Percentiles rank a stretch among this genome's conserved stretches.
phyloP scores from a whole-genome alignment of 805 yeast species.

The Ogataea nakhonphanomensis region DNA sequence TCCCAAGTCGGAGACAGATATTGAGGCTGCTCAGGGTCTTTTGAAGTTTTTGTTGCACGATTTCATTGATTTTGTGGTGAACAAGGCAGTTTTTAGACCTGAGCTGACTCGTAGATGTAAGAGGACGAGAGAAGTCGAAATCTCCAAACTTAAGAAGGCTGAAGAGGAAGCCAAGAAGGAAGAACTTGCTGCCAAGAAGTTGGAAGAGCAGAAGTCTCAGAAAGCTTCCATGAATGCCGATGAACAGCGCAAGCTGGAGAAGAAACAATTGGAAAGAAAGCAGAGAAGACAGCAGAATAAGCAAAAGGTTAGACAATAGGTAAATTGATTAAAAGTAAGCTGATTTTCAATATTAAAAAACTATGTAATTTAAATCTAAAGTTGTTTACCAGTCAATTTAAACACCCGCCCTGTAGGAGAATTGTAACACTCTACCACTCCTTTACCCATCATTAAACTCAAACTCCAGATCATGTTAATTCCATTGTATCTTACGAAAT shows the following conservation, averaged over 20 bases:
- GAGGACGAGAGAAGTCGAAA: conserved; percentile 73
- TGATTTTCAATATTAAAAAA: not conserved
- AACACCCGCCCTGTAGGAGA: conserved; percentile 54
- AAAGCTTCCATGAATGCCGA: conserved; percentile 68
- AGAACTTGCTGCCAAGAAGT: conserved; percentile 63
- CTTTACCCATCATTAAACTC: conserved; percentile 51
- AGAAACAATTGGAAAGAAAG: conserved; percentile 76
- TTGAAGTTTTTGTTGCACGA: conserved; percentile 54
- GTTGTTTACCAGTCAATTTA: conserved; percentile 41
- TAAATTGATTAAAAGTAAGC: not conserved
- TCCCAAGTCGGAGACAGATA: conserved; percentile 48
- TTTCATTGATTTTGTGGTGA: conserved; percentile 29
- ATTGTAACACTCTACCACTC: conserved; percentile 47
- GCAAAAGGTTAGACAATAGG: conserved; percentile 43
- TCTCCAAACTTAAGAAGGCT: conserved; percentile 64
- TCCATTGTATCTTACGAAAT: conserved; percentile 49
- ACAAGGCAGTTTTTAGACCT: conserved; percentile 55
- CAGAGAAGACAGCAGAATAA: conserved; percentile 69
- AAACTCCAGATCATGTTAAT: conserved; percentile 47
- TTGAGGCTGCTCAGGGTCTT: conserved; percentile 51
- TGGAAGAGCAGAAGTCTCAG: conserved; percentile 63
- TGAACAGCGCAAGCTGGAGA: conserved; percentile 74
- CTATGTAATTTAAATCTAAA: conserved; percentile 6
- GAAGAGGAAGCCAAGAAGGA: conserved; percentile 66
- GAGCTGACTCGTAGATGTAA: conserved; percentile 75